These are phyloP conservation scores for Phialophora expanda DNA, from an alignment of 2,329 filamentous ascomycete genomes.

Conservation along the genomic window DNA sequence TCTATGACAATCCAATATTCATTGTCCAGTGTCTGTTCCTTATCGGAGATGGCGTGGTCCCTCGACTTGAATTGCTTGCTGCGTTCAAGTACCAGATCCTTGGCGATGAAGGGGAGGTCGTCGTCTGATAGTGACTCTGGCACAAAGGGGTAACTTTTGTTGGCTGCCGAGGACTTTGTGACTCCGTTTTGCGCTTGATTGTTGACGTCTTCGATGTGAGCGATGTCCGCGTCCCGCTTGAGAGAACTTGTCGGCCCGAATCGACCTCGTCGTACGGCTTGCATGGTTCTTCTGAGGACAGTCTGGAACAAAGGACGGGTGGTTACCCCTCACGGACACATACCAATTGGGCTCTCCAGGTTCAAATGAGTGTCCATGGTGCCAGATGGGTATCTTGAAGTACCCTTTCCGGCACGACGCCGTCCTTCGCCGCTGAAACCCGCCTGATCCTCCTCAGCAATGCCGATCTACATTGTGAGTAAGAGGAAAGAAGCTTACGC, in stretches of 20 bases:
- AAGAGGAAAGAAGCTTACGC: conserved; percentile 2
- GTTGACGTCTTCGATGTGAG: conserved; percentile 9
- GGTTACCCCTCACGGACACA: conserved; percentile 4
- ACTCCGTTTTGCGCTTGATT: not conserved
- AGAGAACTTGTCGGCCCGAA: conserved; percentile 14
- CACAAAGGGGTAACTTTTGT: conserved; percentile 16
- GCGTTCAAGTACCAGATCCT: conserved; percentile 19
- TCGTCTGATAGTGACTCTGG: conserved; percentile 19
- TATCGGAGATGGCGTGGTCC: not conserved
- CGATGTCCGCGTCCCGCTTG: conserved; percentile 5
- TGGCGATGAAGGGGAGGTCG: conserved; percentile 37
- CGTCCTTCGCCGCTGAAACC: conserved; percentile 15
- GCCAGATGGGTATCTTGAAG: conserved; percentile 14
- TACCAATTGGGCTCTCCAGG: conserved; percentile 2
- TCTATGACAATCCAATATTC: conserved; percentile 43
- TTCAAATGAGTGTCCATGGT: conserved; percentile 1
- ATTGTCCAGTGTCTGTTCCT: conserved; percentile 7
- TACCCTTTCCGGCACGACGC: conserved; percentile 1
- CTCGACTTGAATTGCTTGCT: conserved; percentile 9
- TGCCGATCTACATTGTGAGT: not conserved
- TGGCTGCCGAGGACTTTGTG: not conserved
- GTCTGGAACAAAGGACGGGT: not conserved
- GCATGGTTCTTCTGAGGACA: not conserved
- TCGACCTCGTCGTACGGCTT: conserved; percentile 16
- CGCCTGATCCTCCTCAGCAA: not conserved